Conservation (phyloP, 148 eudicot species). For the Fagopyrum tataricum region DNA sequence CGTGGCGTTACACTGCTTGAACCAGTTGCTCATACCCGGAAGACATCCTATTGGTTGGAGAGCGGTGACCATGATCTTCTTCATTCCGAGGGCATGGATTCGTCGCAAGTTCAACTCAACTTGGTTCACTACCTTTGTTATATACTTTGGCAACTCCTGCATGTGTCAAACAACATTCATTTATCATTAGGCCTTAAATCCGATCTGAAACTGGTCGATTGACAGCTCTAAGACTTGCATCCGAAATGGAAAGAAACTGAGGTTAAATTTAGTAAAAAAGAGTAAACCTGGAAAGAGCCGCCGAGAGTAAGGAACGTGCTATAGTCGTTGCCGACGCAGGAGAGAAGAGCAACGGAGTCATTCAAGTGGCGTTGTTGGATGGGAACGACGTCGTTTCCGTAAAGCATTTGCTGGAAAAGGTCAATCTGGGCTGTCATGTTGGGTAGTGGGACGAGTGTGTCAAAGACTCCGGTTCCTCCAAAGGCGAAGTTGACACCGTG, state of each 20-base stretch:
- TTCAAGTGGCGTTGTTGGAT: conserved; percentile 4
- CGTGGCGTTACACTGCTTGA: conserved; percentile 32
- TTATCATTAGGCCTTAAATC: too few species aligned
- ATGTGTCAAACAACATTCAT: too few species aligned
- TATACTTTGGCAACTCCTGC: conserved; percentile 3
- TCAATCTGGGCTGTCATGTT: conserved; percentile 33
- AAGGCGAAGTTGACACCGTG: conserved; percentile 28
- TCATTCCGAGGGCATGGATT: conserved; percentile 2
- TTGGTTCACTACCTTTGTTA: conserved; percentile 11
- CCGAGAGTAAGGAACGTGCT: background rate
- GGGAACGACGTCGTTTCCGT: conserved; percentile 21
- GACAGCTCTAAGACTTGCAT: too few species aligned
- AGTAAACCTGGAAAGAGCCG: conserved; percentile 40
- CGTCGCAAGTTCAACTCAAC: background rate
- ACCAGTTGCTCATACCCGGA: background rate
- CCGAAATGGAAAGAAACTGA: background rate
- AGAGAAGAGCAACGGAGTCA: conserved; percentile 13
- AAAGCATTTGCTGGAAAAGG: background rate
- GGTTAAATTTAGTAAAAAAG: too few species aligned
- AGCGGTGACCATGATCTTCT: background rate
- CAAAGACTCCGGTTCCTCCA: conserved; percentile 37
- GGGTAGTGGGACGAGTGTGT: conserved; percentile 19
- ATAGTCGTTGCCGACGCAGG: conserved; percentile 16
- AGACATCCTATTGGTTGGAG: conserved; percentile 15
- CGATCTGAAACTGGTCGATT: too few species aligned